These are phyloP conservation scores for Umbelopsis isabellina DNA, from an alignment of 192 early-diverging fungal species.

Conservation along the genomic window DNA sequence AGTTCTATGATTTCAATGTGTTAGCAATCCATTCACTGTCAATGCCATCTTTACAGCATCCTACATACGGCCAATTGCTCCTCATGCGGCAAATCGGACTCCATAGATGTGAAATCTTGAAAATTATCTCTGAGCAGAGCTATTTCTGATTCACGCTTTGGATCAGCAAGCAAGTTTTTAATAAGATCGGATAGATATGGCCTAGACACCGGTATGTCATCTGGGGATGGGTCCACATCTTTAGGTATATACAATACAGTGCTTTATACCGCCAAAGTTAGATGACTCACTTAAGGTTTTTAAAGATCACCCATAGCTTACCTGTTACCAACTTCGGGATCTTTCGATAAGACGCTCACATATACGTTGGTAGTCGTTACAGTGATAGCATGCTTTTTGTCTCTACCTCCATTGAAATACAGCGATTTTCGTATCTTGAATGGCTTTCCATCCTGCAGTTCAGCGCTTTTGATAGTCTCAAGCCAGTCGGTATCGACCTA, in stretches of 20 bases:
- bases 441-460: not conserved
- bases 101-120: conserved; percentile 1
- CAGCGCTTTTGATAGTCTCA: conserved; percentile 21
- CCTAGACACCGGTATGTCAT: not conserved
- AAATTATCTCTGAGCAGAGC: conserved; percentile 10
- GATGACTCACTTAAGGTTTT: not conserved
- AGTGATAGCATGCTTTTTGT: conserved; percentile 17
- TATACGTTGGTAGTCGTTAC: conserved; percentile 37
- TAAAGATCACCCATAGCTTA: not conserved
- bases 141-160: conserved; percentile 13
- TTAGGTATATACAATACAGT: conserved; percentile 1
- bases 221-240: not conserved
- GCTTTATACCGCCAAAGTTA: not conserved
- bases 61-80: not conserved
- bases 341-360: conserved; percentile 33
- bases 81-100: not conserved
- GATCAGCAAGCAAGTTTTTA: not conserved
- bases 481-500: conserved; percentile 54
- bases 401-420: not conserved
- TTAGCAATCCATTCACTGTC: no score
- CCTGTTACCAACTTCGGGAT: conserved; percentile 3
- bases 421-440: conserved; percentile 4
- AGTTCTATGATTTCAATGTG: conserved; percentile 13
- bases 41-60: no score
- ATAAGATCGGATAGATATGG: conserved; percentile 1